A percentile compares a stretch with the other conserved stretches of the same genome.
Evolutionary conservation across 495 filamentous ascomycete genomes (phyloP).

Genomic region (Daldinia bambusicola): DNA sequence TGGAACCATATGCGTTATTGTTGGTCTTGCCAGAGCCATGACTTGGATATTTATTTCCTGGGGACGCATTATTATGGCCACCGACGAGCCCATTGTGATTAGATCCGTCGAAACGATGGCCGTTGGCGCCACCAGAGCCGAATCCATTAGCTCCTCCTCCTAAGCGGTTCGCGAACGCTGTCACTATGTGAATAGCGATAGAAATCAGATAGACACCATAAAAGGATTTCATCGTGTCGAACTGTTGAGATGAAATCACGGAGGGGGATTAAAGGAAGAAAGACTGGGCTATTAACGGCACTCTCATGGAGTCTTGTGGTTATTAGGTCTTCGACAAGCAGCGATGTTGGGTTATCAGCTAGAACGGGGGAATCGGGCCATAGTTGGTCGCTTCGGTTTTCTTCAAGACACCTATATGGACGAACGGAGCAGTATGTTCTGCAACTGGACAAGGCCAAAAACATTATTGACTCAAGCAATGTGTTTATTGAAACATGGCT

Average conservation of each 20-base stretch:
- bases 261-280: slow-evolving; percentile 25
- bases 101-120: slow-evolving; percentile 6
- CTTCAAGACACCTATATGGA: slow-evolving; percentile 27
- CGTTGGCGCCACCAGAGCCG: slow-evolving; percentile 1
- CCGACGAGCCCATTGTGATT: slow-evolving; percentile 13
- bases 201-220: slow-evolving; percentile 23
- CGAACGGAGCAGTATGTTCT: slow-evolving; percentile 9
- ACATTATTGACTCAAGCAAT: slow-evolving; percentile 30
- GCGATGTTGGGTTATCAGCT: slow-evolving; percentile 3
- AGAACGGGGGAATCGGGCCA: slow-evolving; percentile 12
- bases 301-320: slow-evolving; percentile 30
- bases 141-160: slow-evolving; percentile 22
- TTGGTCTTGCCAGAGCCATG: slow-evolving; percentile 8
- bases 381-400: slow-evolving; percentile 16
- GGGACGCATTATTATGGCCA: slow-evolving; percentile 3
- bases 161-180: slow-evolving; percentile 14
- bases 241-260: slow-evolving; percentile 22
- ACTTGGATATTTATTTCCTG: slow-evolving; percentile 2
- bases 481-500: slow-evolving; percentile 21
- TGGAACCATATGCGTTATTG: slow-evolving; percentile 3
- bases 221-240: slow-evolving; percentile 33
- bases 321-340: slow-evolving; percentile 10
- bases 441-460: slow-evolving; percentile 23
- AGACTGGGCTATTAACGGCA: slow-evolving; percentile 16
- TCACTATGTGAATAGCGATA: slow-evolving; percentile 15